Conservation (phyloP, 1,284 basidiomycete species). For the Leccinum cinnamomeum region DNA sequence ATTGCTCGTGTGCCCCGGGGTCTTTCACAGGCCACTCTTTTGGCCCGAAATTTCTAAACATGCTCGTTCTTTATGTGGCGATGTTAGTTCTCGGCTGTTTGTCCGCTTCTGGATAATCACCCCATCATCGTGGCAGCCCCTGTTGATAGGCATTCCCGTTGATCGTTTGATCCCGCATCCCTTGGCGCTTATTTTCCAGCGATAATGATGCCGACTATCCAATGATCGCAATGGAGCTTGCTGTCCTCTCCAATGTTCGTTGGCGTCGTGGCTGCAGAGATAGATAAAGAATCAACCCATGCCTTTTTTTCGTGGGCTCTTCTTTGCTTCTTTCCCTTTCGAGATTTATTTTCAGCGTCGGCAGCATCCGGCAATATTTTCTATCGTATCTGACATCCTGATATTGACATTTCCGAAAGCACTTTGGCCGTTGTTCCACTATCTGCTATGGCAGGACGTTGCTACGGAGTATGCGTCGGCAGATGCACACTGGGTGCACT, state of each 20-base stretch:
- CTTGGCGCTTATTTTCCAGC: neutral
- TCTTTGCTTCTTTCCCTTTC: constrained; percentile 3
- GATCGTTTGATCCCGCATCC: constrained; percentile 13
- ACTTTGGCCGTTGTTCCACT: constrained; percentile 98
- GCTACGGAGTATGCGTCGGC: constrained; percentile 76
- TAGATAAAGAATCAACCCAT: constrained; percentile 2
- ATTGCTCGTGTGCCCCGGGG: neutral
- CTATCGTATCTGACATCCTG: constrained; percentile 5
- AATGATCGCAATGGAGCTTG: neutral
- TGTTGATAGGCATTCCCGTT: neutral
- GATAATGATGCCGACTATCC: neutral
- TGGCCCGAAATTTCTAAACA: constrained; percentile 16
- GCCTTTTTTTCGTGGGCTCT: neutral
- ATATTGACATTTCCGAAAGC: constrained; percentile 43
- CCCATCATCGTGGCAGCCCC: neutral
- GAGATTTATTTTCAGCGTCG: neutral
- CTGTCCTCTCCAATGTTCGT: neutral
- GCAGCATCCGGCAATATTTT: neutral
- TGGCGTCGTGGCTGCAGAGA: neutral
- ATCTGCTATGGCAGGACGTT: constrained; percentile 96
- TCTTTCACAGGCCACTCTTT: constrained; percentile 3
- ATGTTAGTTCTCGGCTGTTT: neutral
- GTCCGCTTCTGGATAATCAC: constrained; percentile 9
- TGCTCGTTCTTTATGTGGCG: constrained; percentile 2
- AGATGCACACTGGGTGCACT: constrained; percentile 72